Conservation (phyloP, 352 stramenopile species). For the Blastocystis sp. region DNA sequence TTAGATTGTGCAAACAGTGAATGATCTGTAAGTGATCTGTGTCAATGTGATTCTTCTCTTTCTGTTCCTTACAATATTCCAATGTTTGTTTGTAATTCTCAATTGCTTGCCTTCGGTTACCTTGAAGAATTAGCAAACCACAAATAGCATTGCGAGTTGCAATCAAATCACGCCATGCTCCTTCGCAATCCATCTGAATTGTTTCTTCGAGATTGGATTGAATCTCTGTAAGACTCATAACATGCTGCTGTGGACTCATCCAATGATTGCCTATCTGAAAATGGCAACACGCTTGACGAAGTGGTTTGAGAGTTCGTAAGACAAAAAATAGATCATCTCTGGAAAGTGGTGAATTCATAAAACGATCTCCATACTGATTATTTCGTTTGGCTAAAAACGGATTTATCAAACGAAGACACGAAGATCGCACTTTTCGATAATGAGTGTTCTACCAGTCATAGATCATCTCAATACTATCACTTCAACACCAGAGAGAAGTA, state of each 20-base stretch:
- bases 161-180: neutral
- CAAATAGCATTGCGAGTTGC: constrained; percentile 18
- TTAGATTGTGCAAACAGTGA: constrained; percentile 10
- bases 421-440: neutral
- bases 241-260: neutral
- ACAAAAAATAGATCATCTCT: neutral
- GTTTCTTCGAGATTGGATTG: neutral
- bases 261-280: constrained; percentile 1
- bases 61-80: neutral
- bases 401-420: neutral
- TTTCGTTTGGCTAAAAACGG: neutral
- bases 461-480: neutral
- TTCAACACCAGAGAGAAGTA: neutral
- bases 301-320: neutral
- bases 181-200: neutral
- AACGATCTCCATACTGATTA: neutral
- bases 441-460: neutral
- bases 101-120: neutral
- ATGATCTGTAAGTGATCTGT: constrained; percentile 24
- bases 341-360: neutral
- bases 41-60: neutral
- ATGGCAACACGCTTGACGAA: constrained; percentile 30
- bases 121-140: constrained; percentile 6
- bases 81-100: neutral
- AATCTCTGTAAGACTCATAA: neutral